Evolutionary conservation across 306 rosid genomes (phyloP).

Genomic region (Mucuna pruriens): DNA sequence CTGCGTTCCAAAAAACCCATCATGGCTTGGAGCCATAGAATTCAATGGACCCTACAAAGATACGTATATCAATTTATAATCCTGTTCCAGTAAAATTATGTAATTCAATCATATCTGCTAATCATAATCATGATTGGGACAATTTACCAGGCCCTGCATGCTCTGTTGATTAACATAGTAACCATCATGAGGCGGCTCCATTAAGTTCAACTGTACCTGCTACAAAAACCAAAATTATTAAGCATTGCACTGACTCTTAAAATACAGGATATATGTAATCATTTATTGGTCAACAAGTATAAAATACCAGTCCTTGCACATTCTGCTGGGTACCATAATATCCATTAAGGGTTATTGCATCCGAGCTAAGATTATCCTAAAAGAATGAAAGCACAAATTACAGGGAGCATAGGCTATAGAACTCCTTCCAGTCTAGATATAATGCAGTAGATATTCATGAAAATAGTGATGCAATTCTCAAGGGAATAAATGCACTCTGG

Average conservation of each 20-base stretch:
- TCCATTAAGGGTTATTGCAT: conserved; percentile 71
- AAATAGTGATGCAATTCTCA: neutral
- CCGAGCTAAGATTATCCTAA: conserved; percentile 76
- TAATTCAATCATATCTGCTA: neutral
- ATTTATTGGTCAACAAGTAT: conserved; percentile 6
- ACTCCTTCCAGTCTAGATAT: conserved; percentile 1
- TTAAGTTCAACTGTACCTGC: conserved; percentile 83
- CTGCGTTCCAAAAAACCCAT: conserved; percentile 74
- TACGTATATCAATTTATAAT: conserved; percentile 31
- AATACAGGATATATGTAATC: conserved; percentile 14
- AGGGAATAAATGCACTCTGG: conserved; percentile 23
- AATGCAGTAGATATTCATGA: conserved; percentile 5
- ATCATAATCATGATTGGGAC: conserved; percentile 29
- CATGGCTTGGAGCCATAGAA: conserved; percentile 76
- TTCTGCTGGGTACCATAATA: conserved; percentile 83
- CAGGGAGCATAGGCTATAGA: conserved; percentile 25
- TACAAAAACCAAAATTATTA: conserved; percentile 30
- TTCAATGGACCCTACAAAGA: conserved; percentile 74
- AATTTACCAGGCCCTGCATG: conserved; percentile 82
- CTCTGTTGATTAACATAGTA: conserved; percentile 85
- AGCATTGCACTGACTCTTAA: conserved; percentile 3
- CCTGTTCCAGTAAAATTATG: conserved; percentile 22
- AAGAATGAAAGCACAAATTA: conserved; percentile 45
- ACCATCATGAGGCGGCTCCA: conserved; percentile 95
- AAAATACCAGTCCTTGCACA: conserved; percentile 88